Base-by-base conservation (phyloP, 352 stramenopile genomes). In the Pythium angustatum region DNA sequence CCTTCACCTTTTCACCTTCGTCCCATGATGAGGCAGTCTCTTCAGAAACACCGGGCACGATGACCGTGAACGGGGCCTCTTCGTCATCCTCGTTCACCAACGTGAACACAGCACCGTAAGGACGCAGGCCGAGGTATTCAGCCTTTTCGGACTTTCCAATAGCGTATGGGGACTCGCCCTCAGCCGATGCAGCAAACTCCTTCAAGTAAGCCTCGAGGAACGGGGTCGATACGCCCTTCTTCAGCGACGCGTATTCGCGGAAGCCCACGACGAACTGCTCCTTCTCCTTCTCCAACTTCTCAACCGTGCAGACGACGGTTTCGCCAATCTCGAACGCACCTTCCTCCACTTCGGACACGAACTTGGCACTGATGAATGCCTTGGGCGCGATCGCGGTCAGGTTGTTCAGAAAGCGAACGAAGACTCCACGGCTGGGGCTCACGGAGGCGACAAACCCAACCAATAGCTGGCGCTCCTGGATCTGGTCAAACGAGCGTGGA, bases 331-430 rank as follows among this genome's bases (percentile, higher is more conserved):
- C 82, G 47, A 96, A 96, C 52, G 88, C 72, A 5, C 76, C 83
- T 27, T 93, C 82, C 6, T 87, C 73, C 41, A 93, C 78, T 21
- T 86, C 64, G 1, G 78, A 66, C 28, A 93, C 72, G 27, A 91
- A 96, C 67, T 87, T 79, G 59, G 93, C 76, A 47, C 78, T 88
- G 44, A 96, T 54, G 36, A 83, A 93, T 5, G 74, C 80, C 71
- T 94, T 95, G 0, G 86, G 88, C 2, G 86, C 83, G 6, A 96
- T 66, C 2, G 83, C 85, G 17, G 90, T 89, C 4, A 95, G 70
- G 68, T 95, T 88, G 74, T 94, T 94, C 38, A 96, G 69, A 56
- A 96, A 95, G 54, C 88, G 90, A 22, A 96, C 81, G 54, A 96
- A 96, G 28, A 96, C 87, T 12, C 88, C 85, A 53, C 88, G 88